phyloP scores from a whole-genome alignment of 2,329 filamentous ascomycete species.

The Cytospora schulzeri region DNA sequence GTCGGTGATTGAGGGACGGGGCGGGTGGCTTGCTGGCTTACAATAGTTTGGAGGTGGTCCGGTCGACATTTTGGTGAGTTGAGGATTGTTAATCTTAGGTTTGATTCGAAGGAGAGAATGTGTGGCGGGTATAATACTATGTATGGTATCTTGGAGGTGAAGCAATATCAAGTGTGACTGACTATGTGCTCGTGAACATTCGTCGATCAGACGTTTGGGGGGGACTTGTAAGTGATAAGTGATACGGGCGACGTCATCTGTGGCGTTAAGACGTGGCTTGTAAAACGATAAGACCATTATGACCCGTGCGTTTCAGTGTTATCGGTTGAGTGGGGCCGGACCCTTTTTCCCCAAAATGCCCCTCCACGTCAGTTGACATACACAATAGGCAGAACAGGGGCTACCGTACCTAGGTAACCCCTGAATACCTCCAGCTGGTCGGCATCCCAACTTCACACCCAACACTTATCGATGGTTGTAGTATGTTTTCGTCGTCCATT shows the following conservation, averaged over 20 bases:
- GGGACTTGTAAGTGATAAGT: neutral
- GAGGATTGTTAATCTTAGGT: neutral
- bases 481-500: neutral
- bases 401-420: too few relatives aligned
- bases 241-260: constrained; percentile 17
- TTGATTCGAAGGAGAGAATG: neutral
- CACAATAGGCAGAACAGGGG: too few relatives aligned
- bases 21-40: constrained; percentile 42
- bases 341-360: neutral
- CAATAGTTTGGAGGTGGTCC: constrained; percentile 60
- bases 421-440: neutral
- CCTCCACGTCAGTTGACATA: too few relatives aligned
- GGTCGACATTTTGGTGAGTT: constrained; percentile 40
- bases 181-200: neutral
- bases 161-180: neutral
- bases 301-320: neutral
- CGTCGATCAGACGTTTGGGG: neutral
- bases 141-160: neutral
- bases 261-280: constrained; percentile 24
- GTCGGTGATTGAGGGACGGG: constrained; percentile 3
- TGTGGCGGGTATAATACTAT: neutral
- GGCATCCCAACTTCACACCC: neutral
- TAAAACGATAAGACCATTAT: neutral
- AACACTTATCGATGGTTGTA: neutral
- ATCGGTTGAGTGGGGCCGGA: neutral